These are phyloP conservation scores for Dendrobium chrysotoxum DNA, from an alignment of 106 monocot genomes.

Conservation along the genomic window DNA sequence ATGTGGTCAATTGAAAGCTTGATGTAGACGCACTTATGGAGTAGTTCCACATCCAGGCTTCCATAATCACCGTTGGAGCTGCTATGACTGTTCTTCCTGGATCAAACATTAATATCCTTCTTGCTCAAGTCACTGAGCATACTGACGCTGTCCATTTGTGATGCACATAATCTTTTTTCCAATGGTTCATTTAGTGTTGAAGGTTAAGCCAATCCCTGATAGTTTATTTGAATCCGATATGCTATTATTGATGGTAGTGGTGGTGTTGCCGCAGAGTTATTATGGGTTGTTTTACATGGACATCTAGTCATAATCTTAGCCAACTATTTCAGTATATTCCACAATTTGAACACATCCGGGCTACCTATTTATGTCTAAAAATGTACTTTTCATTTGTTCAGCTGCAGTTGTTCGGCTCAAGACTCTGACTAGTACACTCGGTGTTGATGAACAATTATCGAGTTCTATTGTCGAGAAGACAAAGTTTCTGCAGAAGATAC, in stretches of 20 bases:
- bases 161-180: background rate
- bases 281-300: background rate
- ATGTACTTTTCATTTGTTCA: conserved; percentile 23
- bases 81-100: background rate
- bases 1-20: background rate
- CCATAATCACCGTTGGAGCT: background rate
- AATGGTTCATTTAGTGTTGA: background rate
- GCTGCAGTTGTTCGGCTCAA: conserved; percentile 85
- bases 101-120: background rate
- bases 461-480: conserved; percentile 38
- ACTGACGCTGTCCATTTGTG: background rate
- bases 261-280: background rate
- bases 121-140: background rate
- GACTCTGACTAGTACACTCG: conserved; percentile 46
- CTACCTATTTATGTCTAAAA: background rate
- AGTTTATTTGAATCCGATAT: background rate
- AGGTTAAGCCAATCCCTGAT: background rate
- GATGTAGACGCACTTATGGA: background rate
- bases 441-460: conserved; percentile 55
- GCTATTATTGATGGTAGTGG: background rate
- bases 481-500: conserved; percentile 63
- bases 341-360: background rate
- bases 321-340: background rate
- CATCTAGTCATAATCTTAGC: background rate
- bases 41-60: background rate